Evolutionary conservation across 1,284 basidiomycete species (phyloP), one percentile per base, ranked within the genome.

Genomic region (Cryptococcus wingfieldii): DNA sequence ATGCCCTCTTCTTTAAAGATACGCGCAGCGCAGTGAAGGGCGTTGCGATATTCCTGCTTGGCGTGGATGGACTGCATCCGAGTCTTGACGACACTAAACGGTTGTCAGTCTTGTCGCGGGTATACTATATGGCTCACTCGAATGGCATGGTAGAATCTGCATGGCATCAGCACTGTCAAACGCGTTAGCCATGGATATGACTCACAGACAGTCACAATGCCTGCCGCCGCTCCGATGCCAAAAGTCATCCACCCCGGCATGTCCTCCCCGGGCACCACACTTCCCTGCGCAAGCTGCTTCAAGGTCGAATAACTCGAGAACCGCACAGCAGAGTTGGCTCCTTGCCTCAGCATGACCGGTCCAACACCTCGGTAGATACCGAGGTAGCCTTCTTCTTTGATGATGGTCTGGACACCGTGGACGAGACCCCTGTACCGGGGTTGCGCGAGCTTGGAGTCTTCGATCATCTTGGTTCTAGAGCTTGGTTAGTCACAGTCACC

Each of bases 301-400:
- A 98, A 80, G 0, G 90, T 93, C 7, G 88, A 86, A 77, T 97
- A 97, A 0, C 90, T 93, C 47, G 93, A 94, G 79, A 98, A 98
- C n/a, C 95, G 83, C 37, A 98, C 86, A 13, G 94, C 92, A 9
- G 92, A 96, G 75, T 98, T 98, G 38, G 93, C 93, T 19, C 93
- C 93, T 83, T 98, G 95, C 41, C 94, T 86, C 83, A 97, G 88
- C 86, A 96, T 91, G 50, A 98, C 94, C 4, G 96, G 93, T 67
- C 94, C 90, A 1, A 98, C 79, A 14, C 96, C 96, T 51, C 94
- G 81, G 74, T 98, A 98, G 39, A 98, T 83, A 1, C 94, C 82
- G 4, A 71, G 62, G 44, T 81, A 68, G 0, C 93, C 95, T 75
- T 98, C 92, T 71, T 91, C 84, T 41, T 82, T 80, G 19, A 98